Evolutionary conservation across 139 green algal species (phyloP), one percentile per base, ranked within the genome.

Genomic region (Pseudopediastrum boryanum): DNA sequence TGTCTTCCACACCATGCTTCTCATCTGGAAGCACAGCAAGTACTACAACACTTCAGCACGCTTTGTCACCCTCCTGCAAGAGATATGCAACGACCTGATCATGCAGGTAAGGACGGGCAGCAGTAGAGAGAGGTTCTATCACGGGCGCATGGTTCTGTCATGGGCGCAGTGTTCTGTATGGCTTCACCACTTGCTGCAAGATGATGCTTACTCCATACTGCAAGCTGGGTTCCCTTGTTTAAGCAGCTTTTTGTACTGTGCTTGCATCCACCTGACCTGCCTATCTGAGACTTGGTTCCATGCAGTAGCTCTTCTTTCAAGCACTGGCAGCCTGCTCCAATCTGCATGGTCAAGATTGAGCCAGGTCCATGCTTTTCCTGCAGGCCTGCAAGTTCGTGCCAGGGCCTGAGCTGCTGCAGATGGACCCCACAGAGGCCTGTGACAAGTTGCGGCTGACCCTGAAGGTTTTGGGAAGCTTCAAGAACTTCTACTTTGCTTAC

Each of bases 51-150:
- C 82, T 27, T 84, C 87, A 31, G 83, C 82, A 23, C 89, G 93
- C 39, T 86, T 97, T 58, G 93, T 95, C 9, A 92, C 94, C 23
- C 83, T 98, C 25, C 85, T 98, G 80, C 88, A 90, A 6, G 89
- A 96, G 85, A 89, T 96, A 33, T 96, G 91, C 89, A 96, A 97
- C 85, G 92, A 94, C 83, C 83, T 98, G 12, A 96, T 98, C 83
- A 86, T 87, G 84, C 93, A 96, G 88, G 88, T 90, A 56, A 0
- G 80, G 54, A 64, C n/a, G 54, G 54, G 54, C 29, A 23, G 16
- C 31, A 29, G 61, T 50, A 29, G 61, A 33, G 27, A 1, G 35
- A 27, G 61, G 27, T 42, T 35, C 33, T 35, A n/a, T n/a, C n/a
- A n/a, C n/a, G n/a, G n/a, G n/a, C n/a, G n/a, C n/a, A n/a, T n/a